phyloP scores from a whole-genome alignment of 352 stramenopile species.

The Pythium periplocum region DNA sequence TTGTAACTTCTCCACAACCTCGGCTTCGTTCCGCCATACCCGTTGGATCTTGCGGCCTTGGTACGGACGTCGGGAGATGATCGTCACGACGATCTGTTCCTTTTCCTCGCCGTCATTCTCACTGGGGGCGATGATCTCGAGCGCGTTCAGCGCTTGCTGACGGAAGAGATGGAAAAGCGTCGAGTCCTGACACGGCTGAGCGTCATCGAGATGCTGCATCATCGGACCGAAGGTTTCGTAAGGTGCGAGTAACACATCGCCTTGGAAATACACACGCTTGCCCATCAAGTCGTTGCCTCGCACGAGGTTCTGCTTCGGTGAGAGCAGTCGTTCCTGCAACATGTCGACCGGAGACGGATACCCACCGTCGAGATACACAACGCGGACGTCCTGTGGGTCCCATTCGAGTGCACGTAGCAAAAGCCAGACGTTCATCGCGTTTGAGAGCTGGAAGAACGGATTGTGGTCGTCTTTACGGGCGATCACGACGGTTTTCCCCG shows the following conservation, averaged over 20 bases:
- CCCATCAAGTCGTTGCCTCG: constrained; percentile 17
- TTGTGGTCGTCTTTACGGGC: constrained; percentile 29
- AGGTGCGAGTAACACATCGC: constrained; percentile 39
- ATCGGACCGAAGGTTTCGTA: constrained; percentile 50
- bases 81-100: constrained; percentile 9
- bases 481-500: constrained; percentile 21
- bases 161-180: constrained; percentile 52
- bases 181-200: constrained; percentile 49
- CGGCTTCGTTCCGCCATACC: constrained; percentile 25
- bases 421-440: constrained; percentile 24
- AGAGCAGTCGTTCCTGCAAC: constrained; percentile 17
- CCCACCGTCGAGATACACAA: constrained; percentile 28
- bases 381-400: constrained; percentile 6
- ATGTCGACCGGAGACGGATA: constrained; percentile 18
- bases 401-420: constrained; percentile 14
- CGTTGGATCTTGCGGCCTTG: constrained; percentile 17
- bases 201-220: constrained; percentile 67
- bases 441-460: constrained; percentile 28
- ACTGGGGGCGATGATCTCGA: constrained; percentile 2
- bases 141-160: constrained; percentile 1
- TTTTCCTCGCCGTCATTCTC: not conserved
- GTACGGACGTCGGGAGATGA: constrained; percentile 21
- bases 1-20: constrained; percentile 12
- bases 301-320: constrained; percentile 11
- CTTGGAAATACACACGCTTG: constrained; percentile 24